phyloP scores from a whole-genome alignment of 208 protist species.

The Acanthamoeba triangularis region DNA sequence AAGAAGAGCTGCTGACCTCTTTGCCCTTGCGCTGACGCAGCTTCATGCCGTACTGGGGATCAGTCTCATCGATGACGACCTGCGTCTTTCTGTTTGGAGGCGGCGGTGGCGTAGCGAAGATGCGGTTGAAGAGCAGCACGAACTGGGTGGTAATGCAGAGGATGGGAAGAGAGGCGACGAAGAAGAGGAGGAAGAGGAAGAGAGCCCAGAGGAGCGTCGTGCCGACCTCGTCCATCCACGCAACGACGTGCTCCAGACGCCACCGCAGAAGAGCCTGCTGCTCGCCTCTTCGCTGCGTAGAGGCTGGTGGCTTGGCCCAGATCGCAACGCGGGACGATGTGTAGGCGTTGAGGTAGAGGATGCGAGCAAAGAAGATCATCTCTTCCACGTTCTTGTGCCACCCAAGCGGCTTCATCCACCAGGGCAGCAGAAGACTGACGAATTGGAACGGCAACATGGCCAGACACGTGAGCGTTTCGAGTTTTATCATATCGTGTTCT shows the following conservation, averaged over 20 bases:
- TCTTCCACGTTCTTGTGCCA: slow-evolving; percentile 29
- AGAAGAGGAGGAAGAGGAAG: slow-evolving; percentile 28
- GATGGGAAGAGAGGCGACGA: background rate
- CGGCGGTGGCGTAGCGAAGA: slow-evolving; percentile 36
- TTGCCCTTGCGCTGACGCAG: slow-evolving; percentile 21
- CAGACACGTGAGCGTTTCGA: background rate
- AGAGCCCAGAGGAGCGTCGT: slow-evolving; percentile 38
- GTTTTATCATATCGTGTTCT: too few relatives aligned
- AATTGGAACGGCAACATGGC: background rate
- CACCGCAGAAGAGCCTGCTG: background rate
- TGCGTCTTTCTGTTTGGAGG: background rate
- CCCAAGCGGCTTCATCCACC: slow-evolving; percentile 41
- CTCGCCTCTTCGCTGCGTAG: background rate
- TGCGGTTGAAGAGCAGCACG: slow-evolving; percentile 27
- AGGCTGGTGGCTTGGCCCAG: background rate
- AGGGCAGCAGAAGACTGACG: background rate
- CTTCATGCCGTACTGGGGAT: slow-evolving; percentile 49
- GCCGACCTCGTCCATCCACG: slow-evolving; percentile 35
- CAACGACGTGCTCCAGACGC: background rate
- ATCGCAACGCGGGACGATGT: background rate
- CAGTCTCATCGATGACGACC: slow-evolving; percentile 8
- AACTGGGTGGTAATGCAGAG: slow-evolving; percentile 14
- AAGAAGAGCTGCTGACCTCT: background rate
- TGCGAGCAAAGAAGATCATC: slow-evolving; percentile 21
- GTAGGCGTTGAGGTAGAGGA: slow-evolving; percentile 20